Conservation (phyloP, 495 filamentous ascomycete species). For the Xylaria longipes region DNA sequence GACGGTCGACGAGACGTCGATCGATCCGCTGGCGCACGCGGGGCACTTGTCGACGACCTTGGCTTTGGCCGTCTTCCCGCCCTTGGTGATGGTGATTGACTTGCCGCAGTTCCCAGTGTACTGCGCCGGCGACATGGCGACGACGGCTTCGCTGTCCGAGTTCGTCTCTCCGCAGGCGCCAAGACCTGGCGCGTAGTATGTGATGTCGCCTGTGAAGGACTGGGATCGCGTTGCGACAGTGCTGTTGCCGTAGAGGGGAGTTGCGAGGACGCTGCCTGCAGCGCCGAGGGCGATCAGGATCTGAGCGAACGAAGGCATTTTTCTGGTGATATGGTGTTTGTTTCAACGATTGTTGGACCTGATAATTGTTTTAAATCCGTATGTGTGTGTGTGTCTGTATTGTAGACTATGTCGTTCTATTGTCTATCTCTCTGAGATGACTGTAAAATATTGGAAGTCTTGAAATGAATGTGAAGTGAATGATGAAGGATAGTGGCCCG, state of each 20-base stretch:
- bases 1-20: conserved; percentile 56
- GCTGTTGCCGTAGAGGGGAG: conserved; percentile 10
- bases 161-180: conserved; percentile 55
- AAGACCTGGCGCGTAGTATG: conserved; percentile 54
- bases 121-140: conserved; percentile 48
- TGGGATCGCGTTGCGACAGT: conserved; percentile 4
- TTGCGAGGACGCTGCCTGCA: conserved; percentile 24
- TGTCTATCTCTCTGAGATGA: conserved; percentile 9
- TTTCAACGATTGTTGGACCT: background rate
- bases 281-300: conserved; percentile 18
- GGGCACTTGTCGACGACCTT: conserved; percentile 80
- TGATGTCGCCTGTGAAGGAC: conserved; percentile 50
- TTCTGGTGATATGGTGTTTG: background rate
- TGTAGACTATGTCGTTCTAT: background rate
- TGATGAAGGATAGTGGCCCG: conserved; percentile 16
- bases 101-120: conserved; percentile 65
- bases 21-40: conserved; percentile 56
- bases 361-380: background rate
- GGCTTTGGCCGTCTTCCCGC: conserved; percentile 62
- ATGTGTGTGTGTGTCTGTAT: background rate
- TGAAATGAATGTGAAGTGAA: background rate
- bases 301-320: conserved; percentile 21
- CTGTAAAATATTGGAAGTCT: background rate
- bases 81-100: conserved; percentile 63
- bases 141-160: conserved; percentile 46